Base-by-base conservation (phyloP, 371 early-diverging fungal species). In the Actinomucor elegans region DNA sequence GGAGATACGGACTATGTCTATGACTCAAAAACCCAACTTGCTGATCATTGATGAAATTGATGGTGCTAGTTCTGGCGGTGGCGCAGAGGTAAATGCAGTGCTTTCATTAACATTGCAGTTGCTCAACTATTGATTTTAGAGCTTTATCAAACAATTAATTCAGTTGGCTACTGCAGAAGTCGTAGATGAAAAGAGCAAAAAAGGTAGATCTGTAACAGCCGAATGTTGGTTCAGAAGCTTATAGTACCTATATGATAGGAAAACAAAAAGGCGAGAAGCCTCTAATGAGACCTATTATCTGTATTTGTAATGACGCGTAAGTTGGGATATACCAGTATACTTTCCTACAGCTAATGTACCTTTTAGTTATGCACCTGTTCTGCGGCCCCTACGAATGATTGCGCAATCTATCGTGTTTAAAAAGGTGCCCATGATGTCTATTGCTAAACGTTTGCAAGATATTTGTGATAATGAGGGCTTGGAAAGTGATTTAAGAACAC, bases 41-140 rank as follows among this genome's bases (percentile, higher is more conserved):
- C 64, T 97, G 18, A 83, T 98, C 31, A 91, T 98, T 57, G 99
- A 98, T 67, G 99, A 97, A 70, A 94, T 98, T 57, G 99, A 98
- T 71, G 99, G 99, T 33, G 97, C 87, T 0, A 89, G 90, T 32
- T 66, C 78, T 2, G 80, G 86, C 82, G 21, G 79, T 78, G 52
- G 59, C 5, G 28, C 28, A 18, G 50, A 57, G 48, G 53, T 44
- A 44, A 38, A 9, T 20, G 0, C 21, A 38, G 38, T 38, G 20
- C 4, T 20, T 15, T n/a, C n/a, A n/a, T n/a, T n/a, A n/a, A n/a
- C n/a, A n/a, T 38, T 20, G 18, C 21, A 7, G 8, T 7, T 15
- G 14, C n/a, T 41, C 1, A 26, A 14, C 14, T 6, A 41, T 31
- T 18, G 20, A 5, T 41, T n/a, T 26, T 59, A 87, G 81, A 90